These are phyloP conservation scores for Patellifolia procumbens DNA, from an alignment of 179 eudicot genomes.

Conservation along the genomic window DNA sequence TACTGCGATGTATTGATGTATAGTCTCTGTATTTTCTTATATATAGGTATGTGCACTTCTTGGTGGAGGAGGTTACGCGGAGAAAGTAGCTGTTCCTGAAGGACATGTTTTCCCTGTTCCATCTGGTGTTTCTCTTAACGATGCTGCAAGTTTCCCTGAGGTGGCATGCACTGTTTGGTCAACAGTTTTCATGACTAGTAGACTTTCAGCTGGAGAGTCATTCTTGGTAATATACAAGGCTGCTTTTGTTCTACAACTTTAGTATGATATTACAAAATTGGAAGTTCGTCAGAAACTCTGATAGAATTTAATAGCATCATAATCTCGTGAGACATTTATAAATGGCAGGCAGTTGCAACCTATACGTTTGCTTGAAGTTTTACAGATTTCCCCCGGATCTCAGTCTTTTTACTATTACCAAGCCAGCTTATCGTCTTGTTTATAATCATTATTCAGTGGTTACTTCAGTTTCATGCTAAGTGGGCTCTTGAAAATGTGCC, in stretches of 20 bases:
- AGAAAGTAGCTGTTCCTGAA: constrained; percentile 83
- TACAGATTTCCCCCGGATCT: neutral
- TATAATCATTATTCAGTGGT: neutral
- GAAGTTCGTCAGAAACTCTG: neutral
- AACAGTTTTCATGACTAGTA: constrained; percentile 89
- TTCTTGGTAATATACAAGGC: constrained; percentile 63
- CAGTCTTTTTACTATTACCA: neutral
- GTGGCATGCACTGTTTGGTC: constrained; percentile 99
- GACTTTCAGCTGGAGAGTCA: constrained; percentile 73
- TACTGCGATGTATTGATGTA: neutral
- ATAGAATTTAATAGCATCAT: neutral
- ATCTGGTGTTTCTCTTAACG: constrained; percentile 69
- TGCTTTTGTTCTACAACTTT: neutral
- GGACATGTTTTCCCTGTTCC: constrained; percentile 89
- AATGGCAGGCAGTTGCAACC: too few relatives aligned
- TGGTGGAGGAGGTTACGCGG: constrained; percentile 96
- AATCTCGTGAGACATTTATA: too few relatives aligned
- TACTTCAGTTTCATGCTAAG: neutral
- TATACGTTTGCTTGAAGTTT: too few relatives aligned
- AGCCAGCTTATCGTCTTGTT: neutral
- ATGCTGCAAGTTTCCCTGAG: constrained; percentile 96
- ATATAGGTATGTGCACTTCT: constrained; percentile 91
- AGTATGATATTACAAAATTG: neutral
- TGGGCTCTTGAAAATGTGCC: neutral
- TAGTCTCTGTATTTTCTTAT: neutral